A percentile compares a stretch with the other conserved stretches of the same genome.
phyloP scores from a whole-genome alignment of 2,329 filamentous ascomycete genomes.

The Botrytis porri region DNA sequence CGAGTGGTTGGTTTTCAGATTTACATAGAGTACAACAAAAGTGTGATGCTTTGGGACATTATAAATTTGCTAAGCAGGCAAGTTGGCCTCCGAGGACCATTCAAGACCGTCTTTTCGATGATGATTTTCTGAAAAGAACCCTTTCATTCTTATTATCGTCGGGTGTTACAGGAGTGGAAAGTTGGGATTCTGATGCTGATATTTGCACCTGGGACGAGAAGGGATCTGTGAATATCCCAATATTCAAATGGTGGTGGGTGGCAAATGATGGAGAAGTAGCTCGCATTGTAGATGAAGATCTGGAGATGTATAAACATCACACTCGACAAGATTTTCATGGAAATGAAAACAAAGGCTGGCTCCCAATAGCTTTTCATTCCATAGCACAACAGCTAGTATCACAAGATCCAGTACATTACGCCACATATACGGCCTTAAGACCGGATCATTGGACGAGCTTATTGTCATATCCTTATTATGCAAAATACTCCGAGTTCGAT shows the following conservation, averaged over 20 bases:
- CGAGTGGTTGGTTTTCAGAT: not conserved
- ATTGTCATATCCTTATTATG: not conserved
- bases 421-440: not conserved
- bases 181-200: not conserved
- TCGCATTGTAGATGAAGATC: not conserved
- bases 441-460: conserved; percentile 1
- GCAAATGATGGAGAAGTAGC: not conserved
- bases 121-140: not conserved
- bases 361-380: not conserved
- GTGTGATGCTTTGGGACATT: not conserved
- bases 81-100: not conserved
- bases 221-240: not conserved
- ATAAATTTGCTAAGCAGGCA: not conserved
- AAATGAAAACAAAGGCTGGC: not conserved
- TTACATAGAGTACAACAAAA: not conserved
- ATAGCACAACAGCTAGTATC: not conserved
- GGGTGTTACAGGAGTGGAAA: not conserved
- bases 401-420: not conserved
- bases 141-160: not conserved
- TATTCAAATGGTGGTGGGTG: conserved; percentile 1
- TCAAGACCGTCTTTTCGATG: not conserved
- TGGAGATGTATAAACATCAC: conserved; percentile 7
- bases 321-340: not conserved
- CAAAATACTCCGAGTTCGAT: not conserved
- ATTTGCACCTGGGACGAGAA: not conserved